phyloP scores from a whole-genome alignment of 2,329 filamentous ascomycete species.

The Fusarium falciforme region DNA sequence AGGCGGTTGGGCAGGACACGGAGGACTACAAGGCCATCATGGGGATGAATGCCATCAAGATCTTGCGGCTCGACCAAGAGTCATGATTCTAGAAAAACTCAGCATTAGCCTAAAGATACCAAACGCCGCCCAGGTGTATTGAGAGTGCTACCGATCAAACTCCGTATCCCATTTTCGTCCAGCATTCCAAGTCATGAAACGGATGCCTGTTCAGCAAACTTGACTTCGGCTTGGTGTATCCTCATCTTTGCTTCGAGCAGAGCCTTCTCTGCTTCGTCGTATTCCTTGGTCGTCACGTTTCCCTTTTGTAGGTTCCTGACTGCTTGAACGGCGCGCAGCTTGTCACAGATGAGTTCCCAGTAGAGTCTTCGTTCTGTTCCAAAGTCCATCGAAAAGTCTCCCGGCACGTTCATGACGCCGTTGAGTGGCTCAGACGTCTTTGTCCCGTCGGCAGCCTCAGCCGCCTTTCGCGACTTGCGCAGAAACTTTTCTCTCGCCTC shows the following conservation, averaged over 20 bases:
- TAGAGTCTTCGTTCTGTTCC: conserved; percentile 49
- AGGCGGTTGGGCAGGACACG: conserved; percentile 60
- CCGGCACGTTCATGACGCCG: conserved; percentile 51
- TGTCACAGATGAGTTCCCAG: conserved; percentile 56
- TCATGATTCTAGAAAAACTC: conserved; percentile 32
- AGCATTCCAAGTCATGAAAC: conserved; percentile 14
- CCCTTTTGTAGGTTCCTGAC: conserved; percentile 47
- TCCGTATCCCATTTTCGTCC: conserved; percentile 8
- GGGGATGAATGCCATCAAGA: conserved; percentile 68
- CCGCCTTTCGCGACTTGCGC: conserved; percentile 51
- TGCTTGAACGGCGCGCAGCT: conserved; percentile 53
- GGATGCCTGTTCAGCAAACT: conserved; percentile 47
- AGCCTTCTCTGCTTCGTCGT: conserved; percentile 45
- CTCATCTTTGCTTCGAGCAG: conserved; percentile 47
- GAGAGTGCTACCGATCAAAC: conserved; percentile 35
- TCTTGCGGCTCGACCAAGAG: conserved; percentile 54
- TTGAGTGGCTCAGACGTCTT: conserved; percentile 46
- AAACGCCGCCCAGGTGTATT: conserved; percentile 28
- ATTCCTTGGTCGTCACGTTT: conserved; percentile 40
- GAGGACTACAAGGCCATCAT: conserved; percentile 64
- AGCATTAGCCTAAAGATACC: conserved; percentile 33
- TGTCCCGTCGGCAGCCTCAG: conserved; percentile 41
- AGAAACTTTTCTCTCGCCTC: conserved; percentile 44
- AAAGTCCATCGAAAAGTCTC: conserved; percentile 48
- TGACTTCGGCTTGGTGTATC: conserved; percentile 53